Conservation (phyloP, 2,329 filamentous ascomycete species). For the Septoria linicola region DNA sequence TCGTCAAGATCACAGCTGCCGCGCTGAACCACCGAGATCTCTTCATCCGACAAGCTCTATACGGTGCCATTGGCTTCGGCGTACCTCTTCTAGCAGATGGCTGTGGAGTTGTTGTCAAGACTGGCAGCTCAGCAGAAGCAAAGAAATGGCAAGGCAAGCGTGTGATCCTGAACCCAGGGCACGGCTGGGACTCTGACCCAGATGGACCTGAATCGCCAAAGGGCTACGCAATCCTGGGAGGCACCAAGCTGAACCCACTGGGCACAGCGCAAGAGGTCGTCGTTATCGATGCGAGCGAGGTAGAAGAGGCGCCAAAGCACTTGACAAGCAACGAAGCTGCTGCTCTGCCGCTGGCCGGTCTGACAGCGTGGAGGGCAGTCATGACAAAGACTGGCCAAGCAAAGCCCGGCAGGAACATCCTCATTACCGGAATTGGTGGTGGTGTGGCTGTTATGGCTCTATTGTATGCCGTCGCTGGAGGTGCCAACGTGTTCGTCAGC, state of each 20-base stretch:
- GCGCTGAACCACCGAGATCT: conserved; percentile 94
- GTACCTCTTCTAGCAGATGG: conserved; percentile 81
- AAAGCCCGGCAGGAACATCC: conserved; percentile 66
- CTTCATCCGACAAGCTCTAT: conserved; percentile 89
- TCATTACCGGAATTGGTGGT: conserved; percentile 89
- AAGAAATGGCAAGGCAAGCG: conserved; percentile 60
- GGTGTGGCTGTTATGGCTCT: conserved; percentile 83
- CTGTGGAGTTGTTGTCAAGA: conserved; percentile 67
- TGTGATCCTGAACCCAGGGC: conserved; percentile 75
- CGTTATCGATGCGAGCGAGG: conserved; percentile 65
- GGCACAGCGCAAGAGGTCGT: conserved; percentile 77
- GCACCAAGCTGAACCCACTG: conserved; percentile 60
- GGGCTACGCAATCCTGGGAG: conserved; percentile 66
- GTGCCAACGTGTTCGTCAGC: conserved; percentile 78
- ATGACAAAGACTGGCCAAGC: conserved; percentile 72
- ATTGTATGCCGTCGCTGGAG: conserved; percentile 72
- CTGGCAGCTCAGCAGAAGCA: conserved; percentile 58
- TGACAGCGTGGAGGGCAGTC: conserved; percentile 86
- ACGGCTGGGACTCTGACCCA: conserved; percentile 70
- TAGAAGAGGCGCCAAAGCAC: conserved; percentile 74
- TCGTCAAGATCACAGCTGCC: conserved; percentile 73
- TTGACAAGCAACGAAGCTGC: conserved; percentile 73
- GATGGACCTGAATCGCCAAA: conserved; percentile 68
- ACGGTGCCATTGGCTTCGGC: conserved; percentile 79
- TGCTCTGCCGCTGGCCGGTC: conserved; percentile 76